These are phyloP conservation scores for Neurospora intermedia DNA, from an alignment of 495 filamentous ascomycete genomes.

Conservation along the genomic window DNA sequence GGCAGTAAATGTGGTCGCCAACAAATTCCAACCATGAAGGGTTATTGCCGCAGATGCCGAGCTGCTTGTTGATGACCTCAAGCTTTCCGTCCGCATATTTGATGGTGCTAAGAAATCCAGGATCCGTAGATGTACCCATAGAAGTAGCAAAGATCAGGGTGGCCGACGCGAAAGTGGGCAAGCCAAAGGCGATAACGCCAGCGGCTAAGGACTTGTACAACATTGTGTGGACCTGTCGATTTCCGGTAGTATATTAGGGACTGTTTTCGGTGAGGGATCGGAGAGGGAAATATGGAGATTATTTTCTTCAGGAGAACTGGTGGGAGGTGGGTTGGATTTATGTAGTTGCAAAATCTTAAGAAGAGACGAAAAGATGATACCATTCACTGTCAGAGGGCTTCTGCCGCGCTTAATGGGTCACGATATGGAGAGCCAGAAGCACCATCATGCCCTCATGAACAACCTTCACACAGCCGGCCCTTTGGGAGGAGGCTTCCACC, in stretches of 20 bases:
- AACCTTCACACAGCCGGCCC: not conserved
- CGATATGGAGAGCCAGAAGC: not conserved
- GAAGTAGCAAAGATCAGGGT: slow-evolving; percentile 48
- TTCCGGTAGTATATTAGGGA: not conserved
- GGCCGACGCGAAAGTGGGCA: slow-evolving; percentile 23
- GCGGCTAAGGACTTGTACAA: slow-evolving; percentile 2
- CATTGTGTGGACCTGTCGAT: not conserved
- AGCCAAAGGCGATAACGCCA: slow-evolving; percentile 15
- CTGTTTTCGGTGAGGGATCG: not conserved
- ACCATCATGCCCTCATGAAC: not conserved
- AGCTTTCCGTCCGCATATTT: not conserved
- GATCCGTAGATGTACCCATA: slow-evolving; percentile 42
- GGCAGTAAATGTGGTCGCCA: slow-evolving; percentile 45
- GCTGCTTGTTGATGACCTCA: not conserved
- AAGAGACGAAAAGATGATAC: not conserved
- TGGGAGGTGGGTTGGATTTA: not conserved
- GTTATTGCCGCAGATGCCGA: slow-evolving; percentile 33
- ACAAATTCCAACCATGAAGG: slow-evolving; percentile 49
- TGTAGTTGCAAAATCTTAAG: not conserved
- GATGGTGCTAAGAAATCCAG: slow-evolving; percentile 18
- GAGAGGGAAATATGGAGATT: not conserved
- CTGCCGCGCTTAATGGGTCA: not conserved
- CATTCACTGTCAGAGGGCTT: not conserved
- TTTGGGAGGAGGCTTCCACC: not conserved
- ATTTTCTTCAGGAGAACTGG: not conserved